Conservation (phyloP, 2,329 filamentous ascomycete genomes). For the Pseudogymnoascus pannorum region DNA sequence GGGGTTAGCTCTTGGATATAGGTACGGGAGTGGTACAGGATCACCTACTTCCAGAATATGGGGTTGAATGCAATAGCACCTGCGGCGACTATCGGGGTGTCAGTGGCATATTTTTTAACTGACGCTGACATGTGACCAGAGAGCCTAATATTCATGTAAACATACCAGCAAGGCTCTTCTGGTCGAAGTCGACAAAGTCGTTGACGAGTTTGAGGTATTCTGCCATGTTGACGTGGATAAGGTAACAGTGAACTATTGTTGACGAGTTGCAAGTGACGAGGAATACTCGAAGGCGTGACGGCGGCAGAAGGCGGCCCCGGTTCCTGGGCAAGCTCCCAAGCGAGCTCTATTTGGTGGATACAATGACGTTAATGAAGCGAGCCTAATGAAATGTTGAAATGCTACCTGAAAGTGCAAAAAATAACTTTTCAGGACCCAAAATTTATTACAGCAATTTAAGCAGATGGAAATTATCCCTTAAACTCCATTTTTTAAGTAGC, state of each 20-base stretch:
- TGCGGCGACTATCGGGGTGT: slow-evolving; percentile 57
- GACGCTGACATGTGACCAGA: slow-evolving; percentile 13
- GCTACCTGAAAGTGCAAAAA: neutral
- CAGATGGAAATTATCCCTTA: neutral
- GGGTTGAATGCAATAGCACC: slow-evolving; percentile 88
- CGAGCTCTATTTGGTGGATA: slow-evolving; percentile 11
- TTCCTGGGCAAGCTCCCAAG: slow-evolving; percentile 9
- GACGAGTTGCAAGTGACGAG: neutral
- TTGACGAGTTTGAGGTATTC: slow-evolving; percentile 6
- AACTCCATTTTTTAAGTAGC: neutral
- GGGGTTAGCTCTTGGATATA: neutral
- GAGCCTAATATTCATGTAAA: slow-evolving; percentile 17
- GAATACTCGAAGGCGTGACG: slow-evolving; percentile 3
- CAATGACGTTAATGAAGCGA: slow-evolving; percentile 7
- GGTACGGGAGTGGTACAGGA: slow-evolving; percentile 11
- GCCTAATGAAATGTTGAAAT: neutral
- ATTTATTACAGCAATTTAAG: neutral
- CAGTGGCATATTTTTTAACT: slow-evolving; percentile 18
- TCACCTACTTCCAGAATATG: slow-evolving; percentile 95
- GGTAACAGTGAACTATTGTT: neutral
- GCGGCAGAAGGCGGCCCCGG: neutral
- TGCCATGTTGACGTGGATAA: slow-evolving; percentile 4
- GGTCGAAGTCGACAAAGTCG: slow-evolving; percentile 51
- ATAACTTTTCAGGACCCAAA: neutral
- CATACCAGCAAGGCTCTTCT: slow-evolving; percentile 61